Conservation (phyloP, 2,329 filamentous ascomycete genomes). For the Aplosporella prunicola region DNA sequence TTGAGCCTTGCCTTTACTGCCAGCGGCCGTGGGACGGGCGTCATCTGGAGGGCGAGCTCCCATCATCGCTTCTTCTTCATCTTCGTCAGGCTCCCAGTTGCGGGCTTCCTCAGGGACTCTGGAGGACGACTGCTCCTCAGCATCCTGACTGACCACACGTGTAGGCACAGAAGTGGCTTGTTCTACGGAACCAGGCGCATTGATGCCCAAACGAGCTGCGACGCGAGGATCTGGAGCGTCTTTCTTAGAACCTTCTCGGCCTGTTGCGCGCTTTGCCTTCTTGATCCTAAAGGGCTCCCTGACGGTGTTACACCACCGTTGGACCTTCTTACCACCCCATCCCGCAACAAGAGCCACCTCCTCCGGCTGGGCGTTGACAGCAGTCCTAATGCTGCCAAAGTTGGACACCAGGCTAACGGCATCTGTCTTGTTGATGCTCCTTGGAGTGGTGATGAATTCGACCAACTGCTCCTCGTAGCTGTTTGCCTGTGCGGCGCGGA, state of each 20-base stretch:
- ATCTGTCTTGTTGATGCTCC: constrained; percentile 90
- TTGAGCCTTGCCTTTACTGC: constrained; percentile 25
- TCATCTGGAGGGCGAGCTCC: neutral
- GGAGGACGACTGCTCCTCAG: constrained; percentile 27
- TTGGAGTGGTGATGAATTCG: constrained; percentile 84
- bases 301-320: constrained; percentile 71
- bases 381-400: constrained; percentile 80
- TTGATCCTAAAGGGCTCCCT: constrained; percentile 75
- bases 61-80: constrained; percentile 40
- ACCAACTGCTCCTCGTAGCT: constrained; percentile 73
- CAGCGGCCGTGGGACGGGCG: neutral
- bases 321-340: constrained; percentile 93
- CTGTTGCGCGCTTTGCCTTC: constrained; percentile 55
- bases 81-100: constrained; percentile 23
- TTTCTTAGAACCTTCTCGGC: constrained; percentile 25
- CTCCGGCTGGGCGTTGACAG: constrained; percentile 79
- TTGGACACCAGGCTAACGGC: constrained; percentile 81
- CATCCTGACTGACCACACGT: constrained; percentile 19
- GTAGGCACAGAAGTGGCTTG: constrained; percentile 17
- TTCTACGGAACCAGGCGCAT: constrained; percentile 23
- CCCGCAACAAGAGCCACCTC: constrained; percentile 77
- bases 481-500: constrained; percentile 74
- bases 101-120: constrained; percentile 24
- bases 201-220: constrained; percentile 21
- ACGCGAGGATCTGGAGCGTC: constrained; percentile 14